phyloP scores from a whole-genome alignment of 768 basidiomycete species.

The Lepiota brunneoincarnata region DNA sequence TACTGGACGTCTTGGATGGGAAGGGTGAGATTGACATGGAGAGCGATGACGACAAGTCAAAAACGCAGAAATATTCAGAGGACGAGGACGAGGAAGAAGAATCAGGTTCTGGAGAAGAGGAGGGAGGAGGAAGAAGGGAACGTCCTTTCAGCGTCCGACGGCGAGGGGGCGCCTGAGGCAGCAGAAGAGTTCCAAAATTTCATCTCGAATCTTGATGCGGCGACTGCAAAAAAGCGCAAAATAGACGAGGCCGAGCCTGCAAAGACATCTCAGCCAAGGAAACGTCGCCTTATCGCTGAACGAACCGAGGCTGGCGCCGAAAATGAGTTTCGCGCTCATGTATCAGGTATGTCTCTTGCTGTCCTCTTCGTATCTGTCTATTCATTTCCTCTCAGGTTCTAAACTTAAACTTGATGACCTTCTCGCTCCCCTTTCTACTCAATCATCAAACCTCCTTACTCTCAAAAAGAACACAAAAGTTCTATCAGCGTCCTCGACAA shows the following conservation, averaged over 20 bases:
- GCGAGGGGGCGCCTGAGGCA: slow-evolving; percentile 47
- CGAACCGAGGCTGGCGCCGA: slow-evolving; percentile 78
- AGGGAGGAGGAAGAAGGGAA: slow-evolving; percentile 28
- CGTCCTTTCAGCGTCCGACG: slow-evolving; percentile 44
- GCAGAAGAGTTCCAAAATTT: slow-evolving; percentile 71
- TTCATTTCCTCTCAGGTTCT: slow-evolving; percentile 32
- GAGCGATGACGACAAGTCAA: slow-evolving; percentile 33
- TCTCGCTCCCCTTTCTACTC: slow-evolving; percentile 65
- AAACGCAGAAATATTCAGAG: slow-evolving; percentile 15
- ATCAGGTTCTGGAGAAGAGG: slow-evolving; percentile 32
- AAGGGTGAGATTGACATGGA: slow-evolving; percentile 46
- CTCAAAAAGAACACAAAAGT: slow-evolving; percentile 71
- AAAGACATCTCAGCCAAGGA: slow-evolving; percentile 32
- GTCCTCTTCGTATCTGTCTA: background rate
- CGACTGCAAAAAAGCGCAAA: slow-evolving; percentile 69
- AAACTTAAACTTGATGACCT: slow-evolving; percentile 73
- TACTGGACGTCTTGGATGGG: slow-evolving; percentile 66
- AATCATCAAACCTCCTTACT: slow-evolving; percentile 60
- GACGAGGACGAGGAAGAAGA: slow-evolving; percentile 9
- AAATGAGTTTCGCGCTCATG: slow-evolving; percentile 69
- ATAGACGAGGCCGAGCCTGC: slow-evolving; percentile 29
- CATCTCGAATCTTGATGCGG: slow-evolving; percentile 59
- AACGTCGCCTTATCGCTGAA: slow-evolving; percentile 65
- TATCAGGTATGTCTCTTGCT: slow-evolving; percentile 37
- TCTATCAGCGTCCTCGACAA: slow-evolving; percentile 45